Conservation (phyloP, 2,329 filamentous ascomycete species). For the Verticillium klebahnii region DNA sequence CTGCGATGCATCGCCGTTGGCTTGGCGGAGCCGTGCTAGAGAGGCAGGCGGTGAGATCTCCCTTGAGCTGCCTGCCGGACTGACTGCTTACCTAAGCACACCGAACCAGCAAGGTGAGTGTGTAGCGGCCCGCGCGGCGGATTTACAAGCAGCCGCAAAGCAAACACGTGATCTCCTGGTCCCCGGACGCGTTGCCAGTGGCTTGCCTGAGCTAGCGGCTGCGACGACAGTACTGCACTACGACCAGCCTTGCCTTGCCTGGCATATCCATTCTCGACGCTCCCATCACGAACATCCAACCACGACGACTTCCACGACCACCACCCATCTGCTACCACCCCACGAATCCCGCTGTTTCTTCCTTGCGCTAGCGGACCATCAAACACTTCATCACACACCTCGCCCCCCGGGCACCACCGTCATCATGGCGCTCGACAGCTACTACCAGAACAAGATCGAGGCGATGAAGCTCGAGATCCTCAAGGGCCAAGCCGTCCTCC, state of each 20-base stretch:
- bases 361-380: background rate
- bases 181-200: slow-evolving; percentile 13
- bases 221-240: background rate
- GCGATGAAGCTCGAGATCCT: slow-evolving; percentile 99
- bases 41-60: background rate
- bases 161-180: background rate
- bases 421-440: slow-evolving; percentile 97
- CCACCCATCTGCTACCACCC: slow-evolving; percentile 4
- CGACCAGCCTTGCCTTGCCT: slow-evolving; percentile 14
- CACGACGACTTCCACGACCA: slow-evolving; percentile 4
- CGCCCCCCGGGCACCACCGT: slow-evolving; percentile 20
- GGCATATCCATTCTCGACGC: slow-evolving; percentile 10
- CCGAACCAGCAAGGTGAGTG: too few relatives aligned
- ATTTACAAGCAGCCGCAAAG: background rate
- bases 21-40: background rate
- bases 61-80: background rate
- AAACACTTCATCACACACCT: background rate
- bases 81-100: background rate
- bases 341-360: background rate
- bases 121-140: background rate
- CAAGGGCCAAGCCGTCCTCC: slow-evolving; percentile 92
- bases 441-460: slow-evolving; percentile 99
- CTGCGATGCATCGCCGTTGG: background rate
- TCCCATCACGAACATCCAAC: slow-evolving; percentile 9
- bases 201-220: slow-evolving; percentile 10